Conservation (phyloP, 768 basidiomycete species). For the Psilocybe azurescens region DNA sequence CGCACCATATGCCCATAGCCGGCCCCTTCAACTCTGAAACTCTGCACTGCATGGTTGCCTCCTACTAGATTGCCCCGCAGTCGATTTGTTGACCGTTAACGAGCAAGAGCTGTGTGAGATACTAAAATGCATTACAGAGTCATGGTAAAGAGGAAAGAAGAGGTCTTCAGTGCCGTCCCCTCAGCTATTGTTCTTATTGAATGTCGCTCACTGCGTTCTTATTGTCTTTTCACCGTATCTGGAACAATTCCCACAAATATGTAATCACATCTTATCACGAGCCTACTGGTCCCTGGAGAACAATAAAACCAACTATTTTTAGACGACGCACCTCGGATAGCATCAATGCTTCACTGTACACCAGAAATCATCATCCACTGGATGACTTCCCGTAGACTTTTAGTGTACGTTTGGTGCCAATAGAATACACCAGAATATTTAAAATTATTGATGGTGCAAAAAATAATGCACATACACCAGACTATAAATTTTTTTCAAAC, state of each 20-base stretch:
- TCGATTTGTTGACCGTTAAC: background rate
- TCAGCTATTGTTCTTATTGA: constrained; percentile 27
- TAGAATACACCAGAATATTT: too few species aligned
- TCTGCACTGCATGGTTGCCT: background rate
- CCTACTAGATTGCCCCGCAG: background rate
- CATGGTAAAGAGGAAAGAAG: constrained; percentile 21
- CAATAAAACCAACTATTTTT: constrained; percentile 30
- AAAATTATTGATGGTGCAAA: too few species aligned
- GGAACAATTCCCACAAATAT: constrained; percentile 17
- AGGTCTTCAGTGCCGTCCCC: background rate
- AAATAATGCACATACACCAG: too few species aligned
- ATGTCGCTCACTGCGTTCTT: constrained; percentile 27
- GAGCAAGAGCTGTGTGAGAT: background rate
- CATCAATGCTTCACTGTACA: too few species aligned
- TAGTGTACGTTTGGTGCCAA: too few species aligned
- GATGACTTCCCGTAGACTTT: too few species aligned
- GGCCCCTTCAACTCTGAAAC: background rate
- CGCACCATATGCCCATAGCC: background rate
- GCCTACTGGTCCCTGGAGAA: constrained; percentile 19
- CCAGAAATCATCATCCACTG: too few species aligned
- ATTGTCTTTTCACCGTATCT: constrained; percentile 31
- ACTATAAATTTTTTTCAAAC: too few species aligned
- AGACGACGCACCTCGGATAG: background rate
- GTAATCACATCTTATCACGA: constrained; percentile 24
- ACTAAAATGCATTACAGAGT: background rate